These are phyloP conservation scores for Rhodotorula sp. DNA, from an alignment of 1,284 basidiomycete genomes.

Conservation along the genomic window DNA sequence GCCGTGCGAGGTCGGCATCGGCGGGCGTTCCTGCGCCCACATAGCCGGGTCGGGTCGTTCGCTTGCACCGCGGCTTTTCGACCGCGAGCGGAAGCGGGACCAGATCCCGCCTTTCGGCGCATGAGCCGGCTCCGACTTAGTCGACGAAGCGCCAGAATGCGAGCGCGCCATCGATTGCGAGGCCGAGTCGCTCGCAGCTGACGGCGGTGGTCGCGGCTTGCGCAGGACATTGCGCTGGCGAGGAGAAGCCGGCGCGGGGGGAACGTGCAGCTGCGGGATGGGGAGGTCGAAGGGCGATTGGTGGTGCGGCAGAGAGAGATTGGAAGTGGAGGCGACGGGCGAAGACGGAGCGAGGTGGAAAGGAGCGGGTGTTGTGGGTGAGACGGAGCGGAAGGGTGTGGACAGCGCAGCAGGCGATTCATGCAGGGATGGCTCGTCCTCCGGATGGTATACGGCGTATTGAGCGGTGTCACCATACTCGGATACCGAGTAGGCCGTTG, in stretches of 20 bases:
- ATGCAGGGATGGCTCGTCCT: background rate
- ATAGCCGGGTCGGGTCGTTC: background rate
- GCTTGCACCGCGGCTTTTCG: constrained; percentile 7
- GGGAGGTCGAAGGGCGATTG: background rate
- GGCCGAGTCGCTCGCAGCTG: background rate
- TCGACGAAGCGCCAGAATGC: background rate
- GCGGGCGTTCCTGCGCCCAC: background rate
- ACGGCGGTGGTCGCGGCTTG: constrained; percentile 13
- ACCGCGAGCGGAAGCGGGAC: constrained; percentile 17
- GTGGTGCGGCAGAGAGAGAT: too few species aligned
- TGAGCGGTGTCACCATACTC: background rate
- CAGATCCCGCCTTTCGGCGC: constrained; percentile 8
- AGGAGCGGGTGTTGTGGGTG: background rate
- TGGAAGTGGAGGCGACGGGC: background rate
- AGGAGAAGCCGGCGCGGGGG: background rate
- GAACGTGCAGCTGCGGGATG: background rate
- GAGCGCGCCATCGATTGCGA: constrained; percentile 1
- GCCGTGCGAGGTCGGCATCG: background rate
- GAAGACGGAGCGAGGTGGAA: background rate
- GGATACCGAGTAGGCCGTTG: background rate
- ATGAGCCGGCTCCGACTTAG: background rate
- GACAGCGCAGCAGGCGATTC: background rate
- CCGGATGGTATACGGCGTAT: background rate
- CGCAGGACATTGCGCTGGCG: constrained; percentile 31
- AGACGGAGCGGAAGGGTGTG: background rate